Percentiles rank a stretch among this genome's conserved stretches.
phyloP scores from a whole-genome alignment of 164 flowering plant genomes.

The Vitis rupestris region DNA sequence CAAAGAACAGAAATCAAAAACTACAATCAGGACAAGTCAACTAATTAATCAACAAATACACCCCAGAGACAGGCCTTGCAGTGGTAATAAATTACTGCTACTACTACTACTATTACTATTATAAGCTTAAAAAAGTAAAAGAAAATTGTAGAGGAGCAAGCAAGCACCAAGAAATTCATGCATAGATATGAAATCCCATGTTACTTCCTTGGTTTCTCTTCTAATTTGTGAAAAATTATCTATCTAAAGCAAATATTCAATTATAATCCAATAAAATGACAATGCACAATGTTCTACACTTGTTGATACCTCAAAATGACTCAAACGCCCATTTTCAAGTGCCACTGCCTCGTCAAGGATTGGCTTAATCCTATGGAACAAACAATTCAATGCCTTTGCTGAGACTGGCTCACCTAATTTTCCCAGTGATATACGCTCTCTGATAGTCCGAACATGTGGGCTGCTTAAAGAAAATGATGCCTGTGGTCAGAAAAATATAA shows the following conservation, averaged over 20 bases:
- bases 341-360: conserved; percentile 58
- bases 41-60: no score
- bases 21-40: no score
- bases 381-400: conserved; percentile 39
- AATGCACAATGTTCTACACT: neutral
- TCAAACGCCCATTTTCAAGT: conserved; percentile 60
- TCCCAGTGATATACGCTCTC: conserved; percentile 84
- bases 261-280: neutral
- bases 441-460: conserved; percentile 79
- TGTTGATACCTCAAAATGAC: conserved; percentile 88
- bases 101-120: no score
- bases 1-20: no score
- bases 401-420: conserved; percentile 61
- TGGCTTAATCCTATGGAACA: conserved; percentile 47
- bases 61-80: no score
- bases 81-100: no score
- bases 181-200: no score
- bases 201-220: no score
- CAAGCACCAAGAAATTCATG: no score
- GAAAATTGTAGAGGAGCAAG: no score
- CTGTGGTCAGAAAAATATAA: neutral
- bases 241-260: neutral
- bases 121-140: no score
- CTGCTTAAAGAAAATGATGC: conserved; percentile 37
- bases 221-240: no score